Evolutionary conservation across 2,329 filamentous ascomycete genomes (phyloP).

Genomic region (Fusarium continuum): DNA sequence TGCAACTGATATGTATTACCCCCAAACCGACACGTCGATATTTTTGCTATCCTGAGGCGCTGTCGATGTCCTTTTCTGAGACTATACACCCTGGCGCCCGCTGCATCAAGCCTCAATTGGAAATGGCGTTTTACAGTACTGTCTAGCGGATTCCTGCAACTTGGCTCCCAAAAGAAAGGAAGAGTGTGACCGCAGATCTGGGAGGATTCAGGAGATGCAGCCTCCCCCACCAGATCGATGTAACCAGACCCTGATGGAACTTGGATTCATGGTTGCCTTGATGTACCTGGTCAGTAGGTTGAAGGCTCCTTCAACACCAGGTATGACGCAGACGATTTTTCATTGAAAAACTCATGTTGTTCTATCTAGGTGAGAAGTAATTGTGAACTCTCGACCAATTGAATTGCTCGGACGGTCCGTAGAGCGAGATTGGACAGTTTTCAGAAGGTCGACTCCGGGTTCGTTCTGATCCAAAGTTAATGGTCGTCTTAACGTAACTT

Average conservation of each 20-base stretch:
- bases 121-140: background rate
- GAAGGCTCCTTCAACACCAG: background rate
- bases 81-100: background rate
- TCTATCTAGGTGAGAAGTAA: background rate
- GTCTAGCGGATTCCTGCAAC: background rate
- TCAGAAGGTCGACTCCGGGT: no score
- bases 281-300: background rate
- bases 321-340: background rate
- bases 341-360: background rate
- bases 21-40: background rate
- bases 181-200: background rate
- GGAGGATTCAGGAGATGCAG: background rate
- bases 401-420: background rate
- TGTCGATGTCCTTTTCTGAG: background rate
- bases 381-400: background rate
- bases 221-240: background rate
- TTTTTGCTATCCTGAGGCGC: background rate
- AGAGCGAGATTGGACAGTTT: background rate
- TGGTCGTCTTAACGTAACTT: background rate
- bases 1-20: background rate
- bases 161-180: background rate
- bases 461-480: slow-evolving; percentile 3
- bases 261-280: background rate
- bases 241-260: background rate
- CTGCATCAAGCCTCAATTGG: background rate